Evolutionary conservation across 2,329 filamentous ascomycete genomes (phyloP), one percentile per base, ranked within the genome.

Genomic region (Alternaria ventricosa): DNA sequence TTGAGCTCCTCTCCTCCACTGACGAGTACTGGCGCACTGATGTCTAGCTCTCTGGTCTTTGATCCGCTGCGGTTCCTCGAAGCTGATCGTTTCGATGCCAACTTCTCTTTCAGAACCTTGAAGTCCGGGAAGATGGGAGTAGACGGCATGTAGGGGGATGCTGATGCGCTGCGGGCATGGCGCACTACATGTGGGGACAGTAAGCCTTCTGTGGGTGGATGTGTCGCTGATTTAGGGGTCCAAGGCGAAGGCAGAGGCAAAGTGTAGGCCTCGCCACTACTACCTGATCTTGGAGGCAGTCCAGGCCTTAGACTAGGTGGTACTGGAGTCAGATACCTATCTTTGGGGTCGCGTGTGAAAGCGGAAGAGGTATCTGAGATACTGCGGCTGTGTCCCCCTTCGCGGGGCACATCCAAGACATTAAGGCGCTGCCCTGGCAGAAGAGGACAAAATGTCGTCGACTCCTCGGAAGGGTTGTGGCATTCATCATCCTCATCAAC

Each of bases 391-490:
- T 88, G 66, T 13, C 64, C 60, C 13, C 64, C 60, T 78, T 97
- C 91, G 33, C 88, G 83, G 13, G 95, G 95, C 11, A 98, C 88
- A 58, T 92, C 89, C 60, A 98, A 83, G 13, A 93, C 88, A 81
- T 98, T 97, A 76, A 97, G 88, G 3, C 87, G 87, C 79, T 97
- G 95, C 13, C 95, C 95, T 4, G 95, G 95, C 25, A 97, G 86
- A 67, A 95, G 89, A 36, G 95, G 94, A 75, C 95, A 98, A 46
- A 87, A 82, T 3, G 88, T 94, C 2, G 94, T 97, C 11, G 87
- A 90, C 18, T 92, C 90, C 71, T 91, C 85, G 3, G 87, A 82
- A 27, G 90, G 84, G 77, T 97, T 93, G 78, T 93, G 89, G 55
- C 87, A 89, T 80, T 97, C 94, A 33, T 89, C 84, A 51, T 90